Evolutionary conservation across 495 filamentous ascomycete genomes (phyloP).

Genomic region (Hyaloscypha finlandica): DNA sequence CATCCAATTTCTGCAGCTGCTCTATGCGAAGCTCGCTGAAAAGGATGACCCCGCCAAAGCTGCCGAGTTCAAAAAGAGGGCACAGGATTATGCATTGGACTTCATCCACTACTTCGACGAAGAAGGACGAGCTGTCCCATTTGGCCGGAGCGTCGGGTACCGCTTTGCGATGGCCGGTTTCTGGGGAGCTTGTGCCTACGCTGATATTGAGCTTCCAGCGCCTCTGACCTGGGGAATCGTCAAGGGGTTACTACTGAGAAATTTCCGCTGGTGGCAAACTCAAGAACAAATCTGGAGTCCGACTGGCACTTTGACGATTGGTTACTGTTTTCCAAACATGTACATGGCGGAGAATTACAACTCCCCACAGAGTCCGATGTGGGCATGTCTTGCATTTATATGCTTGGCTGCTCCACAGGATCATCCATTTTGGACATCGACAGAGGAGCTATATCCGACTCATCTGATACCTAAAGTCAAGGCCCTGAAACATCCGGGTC

Average conservation of each 20-base stretch:
- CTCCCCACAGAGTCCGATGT: conserved; percentile 69
- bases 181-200: conserved; percentile 77
- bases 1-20: conserved; percentile 74
- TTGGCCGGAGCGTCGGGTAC: conserved; percentile 76
- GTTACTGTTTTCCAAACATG: conserved; percentile 79
- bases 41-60: conserved; percentile 66
- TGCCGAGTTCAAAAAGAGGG: conserved; percentile 69
- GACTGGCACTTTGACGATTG: conserved; percentile 72
- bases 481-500: conserved; percentile 64
- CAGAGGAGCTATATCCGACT: conserved; percentile 62
- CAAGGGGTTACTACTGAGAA: conserved; percentile 70
- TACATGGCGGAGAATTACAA: conserved; percentile 80
- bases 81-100: conserved; percentile 64
- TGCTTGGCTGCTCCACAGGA: conserved; percentile 64
- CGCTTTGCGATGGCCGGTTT: conserved; percentile 81
- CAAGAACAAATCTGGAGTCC: conserved; percentile 71
- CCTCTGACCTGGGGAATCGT: conserved; percentile 70
- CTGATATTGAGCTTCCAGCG: conserved; percentile 67
- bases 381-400: conserved; percentile 77
- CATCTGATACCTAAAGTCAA: conserved; percentile 53
- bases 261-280: conserved; percentile 78
- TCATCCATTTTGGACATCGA: conserved; percentile 74
- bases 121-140: conserved; percentile 63
- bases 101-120: conserved; percentile 75
- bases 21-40: conserved; percentile 73